Base-by-base conservation (phyloP, 1,284 basidiomycete genomes). In the Ceratobasidium sp. region DNA sequence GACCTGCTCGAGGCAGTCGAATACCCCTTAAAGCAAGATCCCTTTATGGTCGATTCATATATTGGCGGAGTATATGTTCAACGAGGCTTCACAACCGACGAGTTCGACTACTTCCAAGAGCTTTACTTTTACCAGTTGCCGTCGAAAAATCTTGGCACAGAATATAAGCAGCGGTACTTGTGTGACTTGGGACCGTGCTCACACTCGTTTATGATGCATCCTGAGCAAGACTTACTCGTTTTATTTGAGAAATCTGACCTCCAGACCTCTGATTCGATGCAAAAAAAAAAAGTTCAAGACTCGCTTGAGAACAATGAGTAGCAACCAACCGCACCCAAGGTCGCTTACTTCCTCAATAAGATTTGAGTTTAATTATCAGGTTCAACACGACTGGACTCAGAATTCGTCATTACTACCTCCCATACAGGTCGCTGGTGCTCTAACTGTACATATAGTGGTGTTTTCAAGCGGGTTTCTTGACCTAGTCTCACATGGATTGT, bases 201-300 rank as follows among this genome's bases (percentile, higher is more conserved):
- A 7, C 4, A 12, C 31, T 12, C 31, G 10, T 49, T 60, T 49
- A 22, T 15, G 15, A 60, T 60, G 4, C 20, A 31, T 32, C 57
- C 57, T 20, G 57, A 60, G 13, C 57, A 49, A 35, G 57, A 60
- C 43, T 47, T 60, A 25, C 57, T 60, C 10, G 57, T 60, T 10
- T 17, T 60, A 49, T 27, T 60, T 2, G 57, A 49, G 38, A 20
- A 13, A n/a, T n/a, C n/a, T 31, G 22, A 17, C 25, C 15, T 3
- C 13, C 17, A 31, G 2, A 31, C 15, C 27, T 10, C 13, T 8
- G 25, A 54, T n/a, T 20, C 27, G 7, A 8, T 22, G 15, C 32
- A 15, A 8, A 45, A 49, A 20, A n/a, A 22, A 34, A 4, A n/a
- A 49, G 6, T 62, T 29, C 27, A 42, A 32, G 27, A 34, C 50